Conservation (phyloP, 768 basidiomycete species). For the Leccinum subtestaceum region DNA sequence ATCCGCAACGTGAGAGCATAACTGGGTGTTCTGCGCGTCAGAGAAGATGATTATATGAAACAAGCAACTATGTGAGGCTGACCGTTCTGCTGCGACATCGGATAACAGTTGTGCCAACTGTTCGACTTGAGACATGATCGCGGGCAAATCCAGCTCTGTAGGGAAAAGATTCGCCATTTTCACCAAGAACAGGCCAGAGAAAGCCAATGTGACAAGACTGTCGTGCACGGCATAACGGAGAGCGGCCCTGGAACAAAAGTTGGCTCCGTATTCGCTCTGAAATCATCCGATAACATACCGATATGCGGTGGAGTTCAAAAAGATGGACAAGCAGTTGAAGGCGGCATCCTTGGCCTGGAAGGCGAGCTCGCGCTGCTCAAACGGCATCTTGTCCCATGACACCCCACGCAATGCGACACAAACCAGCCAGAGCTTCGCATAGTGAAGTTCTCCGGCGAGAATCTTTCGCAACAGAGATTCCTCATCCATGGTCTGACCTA, state of each 20-base stretch:
- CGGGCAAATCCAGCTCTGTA: conserved; percentile 70
- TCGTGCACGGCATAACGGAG: conserved; percentile 92
- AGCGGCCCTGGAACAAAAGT: conserved; percentile 56
- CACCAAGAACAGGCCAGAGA: conserved; percentile 86
- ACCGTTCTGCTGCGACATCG: conserved; percentile 92
- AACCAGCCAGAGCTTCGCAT: conserved; percentile 93
- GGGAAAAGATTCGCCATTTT: conserved; percentile 96
- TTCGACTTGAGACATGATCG: conserved; percentile 81
- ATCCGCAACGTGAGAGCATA: conserved; percentile 90
- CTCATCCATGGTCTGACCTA: conserved; percentile 80
- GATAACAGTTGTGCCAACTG: conserved; percentile 87
- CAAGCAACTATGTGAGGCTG: conserved; percentile 12
- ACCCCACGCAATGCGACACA: conserved; percentile 90
- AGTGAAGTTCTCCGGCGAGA: conserved; percentile 83
- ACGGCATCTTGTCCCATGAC: conserved; percentile 95
- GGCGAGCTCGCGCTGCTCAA: conserved; percentile 90
- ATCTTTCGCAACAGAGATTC: conserved; percentile 84
- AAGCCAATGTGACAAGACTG: conserved; percentile 86
- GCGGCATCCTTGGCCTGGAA: conserved; percentile 96
- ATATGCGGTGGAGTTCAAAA: conserved; percentile 77
- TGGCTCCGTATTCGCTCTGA: background rate
- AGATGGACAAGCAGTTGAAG: conserved; percentile 78
- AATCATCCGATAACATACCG: conserved; percentile 46
- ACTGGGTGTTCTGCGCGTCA: conserved; percentile 36
- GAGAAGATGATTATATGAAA: background rate